A percentile compares a stretch with the other conserved stretches of the same genome.
Conservation (phyloP, 306 rosid genomes). For the Abrus pulchellus region DNA sequence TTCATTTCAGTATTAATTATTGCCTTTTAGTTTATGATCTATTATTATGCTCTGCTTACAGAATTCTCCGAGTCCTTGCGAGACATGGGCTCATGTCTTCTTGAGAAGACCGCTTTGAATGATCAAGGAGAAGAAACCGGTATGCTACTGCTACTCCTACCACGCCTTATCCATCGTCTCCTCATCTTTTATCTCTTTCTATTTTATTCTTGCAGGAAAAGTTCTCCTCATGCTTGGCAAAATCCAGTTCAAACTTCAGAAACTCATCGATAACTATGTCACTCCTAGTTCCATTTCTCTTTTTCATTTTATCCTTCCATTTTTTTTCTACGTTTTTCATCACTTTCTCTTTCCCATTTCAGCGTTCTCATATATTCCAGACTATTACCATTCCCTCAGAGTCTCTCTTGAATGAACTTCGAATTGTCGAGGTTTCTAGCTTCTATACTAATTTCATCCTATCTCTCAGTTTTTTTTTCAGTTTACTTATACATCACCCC, state of each 20-base stretch:
- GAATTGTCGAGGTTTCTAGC: conserved; percentile 84
- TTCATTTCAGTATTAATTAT: too few relatives aligned
- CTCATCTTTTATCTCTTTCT: background rate
- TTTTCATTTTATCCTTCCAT: background rate
- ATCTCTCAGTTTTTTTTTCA: background rate
- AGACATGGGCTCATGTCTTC: conserved; percentile 93
- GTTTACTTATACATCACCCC: background rate
- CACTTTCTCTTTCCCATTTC: conserved; percentile 51
- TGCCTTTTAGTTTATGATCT: too few relatives aligned
- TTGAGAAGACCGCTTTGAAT: conserved; percentile 90
- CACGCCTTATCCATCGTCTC: too few relatives aligned
- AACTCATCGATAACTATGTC: conserved; percentile 86
- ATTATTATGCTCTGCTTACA: conserved; percentile 35
- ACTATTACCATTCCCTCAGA: conserved; percentile 94
- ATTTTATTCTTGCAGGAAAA: conserved; percentile 62
- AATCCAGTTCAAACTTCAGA: conserved; percentile 83
- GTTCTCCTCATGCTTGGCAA: conserved; percentile 85
- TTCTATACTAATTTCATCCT: conserved; percentile 25
- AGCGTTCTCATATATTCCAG: conserved; percentile 92
- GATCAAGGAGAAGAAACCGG: conserved; percentile 96
- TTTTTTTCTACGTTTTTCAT: conserved; percentile 27
- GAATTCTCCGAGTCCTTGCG: conserved; percentile 91
- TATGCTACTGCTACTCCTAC: conserved; percentile 12
- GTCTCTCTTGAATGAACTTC: conserved; percentile 96
- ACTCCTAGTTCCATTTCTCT: conserved; percentile 26